Percentiles rank a stretch among this genome's conserved stretches.
Conservation (phyloP, 192 early-diverging fungal genomes). For the Gamsiella multidivaricata region DNA sequence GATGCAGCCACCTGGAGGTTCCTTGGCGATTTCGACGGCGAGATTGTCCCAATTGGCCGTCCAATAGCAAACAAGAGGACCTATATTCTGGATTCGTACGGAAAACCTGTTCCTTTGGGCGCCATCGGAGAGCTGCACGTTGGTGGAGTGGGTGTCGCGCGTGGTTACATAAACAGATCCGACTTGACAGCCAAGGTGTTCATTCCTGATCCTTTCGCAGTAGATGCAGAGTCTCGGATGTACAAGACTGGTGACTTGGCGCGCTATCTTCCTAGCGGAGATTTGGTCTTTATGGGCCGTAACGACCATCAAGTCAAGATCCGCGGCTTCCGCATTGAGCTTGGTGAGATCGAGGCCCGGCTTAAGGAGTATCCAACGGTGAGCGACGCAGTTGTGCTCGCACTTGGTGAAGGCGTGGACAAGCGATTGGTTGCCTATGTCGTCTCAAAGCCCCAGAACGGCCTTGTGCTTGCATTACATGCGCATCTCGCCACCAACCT, state of each 20-base stretch:
- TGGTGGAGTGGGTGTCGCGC: conserved; percentile 49
- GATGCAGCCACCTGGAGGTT: neutral
- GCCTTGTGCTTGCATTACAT: conserved; percentile 47
- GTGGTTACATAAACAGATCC: conserved; percentile 50
- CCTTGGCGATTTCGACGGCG: too few species aligned
- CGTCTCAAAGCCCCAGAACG: neutral
- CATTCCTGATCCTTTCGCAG: conserved; percentile 51
- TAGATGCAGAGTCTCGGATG: conserved; percentile 16
- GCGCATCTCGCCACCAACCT: conserved; percentile 62
- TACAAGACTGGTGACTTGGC: conserved; percentile 53
- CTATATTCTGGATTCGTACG: conserved; percentile 1
- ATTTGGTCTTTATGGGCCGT: conserved; percentile 43
- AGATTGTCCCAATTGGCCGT: neutral
- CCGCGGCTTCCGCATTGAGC: conserved; percentile 51
- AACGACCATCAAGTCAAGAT: conserved; percentile 62
- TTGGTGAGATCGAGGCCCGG: conserved; percentile 37
- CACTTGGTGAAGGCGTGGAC: conserved; percentile 55
- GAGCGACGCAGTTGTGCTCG: conserved; percentile 26
- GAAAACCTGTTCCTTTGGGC: neutral
- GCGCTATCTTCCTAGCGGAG: conserved; percentile 33
- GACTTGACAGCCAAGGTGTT: conserved; percentile 48
- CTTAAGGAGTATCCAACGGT: conserved; percentile 31
- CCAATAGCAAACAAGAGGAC: neutral
- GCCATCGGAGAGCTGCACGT: conserved; percentile 40
- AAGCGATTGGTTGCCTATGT: conserved; percentile 71